phyloP scores from a whole-genome alignment of 1,284 basidiomycete species.

The Ustilago xerochloae region DNA sequence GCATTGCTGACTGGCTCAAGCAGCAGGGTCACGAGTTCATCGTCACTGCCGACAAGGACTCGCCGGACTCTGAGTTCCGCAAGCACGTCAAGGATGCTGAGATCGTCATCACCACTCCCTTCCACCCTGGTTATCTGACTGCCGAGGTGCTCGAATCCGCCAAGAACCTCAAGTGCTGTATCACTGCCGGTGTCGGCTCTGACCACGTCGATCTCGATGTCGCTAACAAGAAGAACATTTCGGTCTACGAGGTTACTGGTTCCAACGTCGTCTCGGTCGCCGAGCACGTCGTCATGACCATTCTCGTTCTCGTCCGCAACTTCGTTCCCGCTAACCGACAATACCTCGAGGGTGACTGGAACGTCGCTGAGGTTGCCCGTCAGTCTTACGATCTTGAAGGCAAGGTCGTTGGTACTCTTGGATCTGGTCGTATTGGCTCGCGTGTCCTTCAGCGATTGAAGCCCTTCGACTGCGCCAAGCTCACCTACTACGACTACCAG shows the following conservation, averaged over 20 bases:
- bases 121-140: conserved; percentile 83
- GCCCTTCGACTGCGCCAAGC: conserved; percentile 89
- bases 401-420: conserved; percentile 88
- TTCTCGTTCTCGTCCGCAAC: conserved; percentile 87
- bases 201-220: conserved; percentile 88
- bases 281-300: conserved; percentile 87
- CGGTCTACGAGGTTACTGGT: conserved; percentile 80
- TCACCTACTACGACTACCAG: conserved; percentile 92
- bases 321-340: conserved; percentile 78
- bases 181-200: conserved; percentile 94
- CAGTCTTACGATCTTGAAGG: conserved; percentile 82
- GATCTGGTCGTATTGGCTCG: conserved; percentile 71
- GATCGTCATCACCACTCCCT: conserved; percentile 82
- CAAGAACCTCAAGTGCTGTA: conserved; percentile 88
- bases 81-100: conserved; percentile 81
- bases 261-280: conserved; percentile 82
- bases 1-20: conserved; percentile 69
- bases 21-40: conserved; percentile 78
- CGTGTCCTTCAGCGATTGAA: conserved; percentile 83
- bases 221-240: conserved; percentile 82
- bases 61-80: conserved; percentile 84
- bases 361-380: conserved; percentile 67
- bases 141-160: conserved; percentile 81
- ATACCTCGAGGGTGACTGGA: conserved; percentile 52
- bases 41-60: conserved; percentile 83